Percentiles rank a stretch among this genome's conserved stretches.
These are phyloP conservation scores for Aspergillus hancockii DNA, from an alignment of 495 filamentous ascomycete genomes.

Conservation along the genomic window DNA sequence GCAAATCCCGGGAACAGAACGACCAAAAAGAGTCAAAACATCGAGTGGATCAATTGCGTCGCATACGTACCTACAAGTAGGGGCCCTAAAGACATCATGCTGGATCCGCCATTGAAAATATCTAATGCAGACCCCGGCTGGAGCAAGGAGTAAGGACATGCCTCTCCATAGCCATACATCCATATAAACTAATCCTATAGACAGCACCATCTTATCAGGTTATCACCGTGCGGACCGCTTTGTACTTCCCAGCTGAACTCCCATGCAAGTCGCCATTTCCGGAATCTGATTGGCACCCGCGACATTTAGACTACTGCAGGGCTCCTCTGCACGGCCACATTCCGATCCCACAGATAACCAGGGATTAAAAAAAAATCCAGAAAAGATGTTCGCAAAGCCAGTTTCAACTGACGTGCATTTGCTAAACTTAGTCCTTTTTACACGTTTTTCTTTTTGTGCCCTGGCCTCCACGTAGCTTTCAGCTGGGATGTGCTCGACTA, in stretches of 20 bases:
- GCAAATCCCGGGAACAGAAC: too few species aligned
- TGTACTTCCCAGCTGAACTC: constrained; percentile 24
- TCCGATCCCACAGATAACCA: constrained; percentile 11
- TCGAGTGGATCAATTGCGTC: too few species aligned
- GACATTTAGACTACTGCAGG: constrained; percentile 23
- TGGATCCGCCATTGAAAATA: too few species aligned
- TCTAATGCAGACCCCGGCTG: too few species aligned
- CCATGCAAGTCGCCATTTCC: not conserved
- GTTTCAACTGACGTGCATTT: constrained; percentile 14
- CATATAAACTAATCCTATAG: not conserved
- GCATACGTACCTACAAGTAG: too few species aligned
- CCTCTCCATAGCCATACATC: too few species aligned
- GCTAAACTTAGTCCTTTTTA: not conserved
- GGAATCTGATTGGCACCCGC: constrained; percentile 6
- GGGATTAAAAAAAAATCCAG: not conserved
- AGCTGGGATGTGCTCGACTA: constrained; percentile 19
- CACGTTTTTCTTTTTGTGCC: not conserved
- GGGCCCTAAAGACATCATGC: too few species aligned
- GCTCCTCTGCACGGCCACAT: constrained; percentile 16
- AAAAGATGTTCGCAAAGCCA: not conserved
- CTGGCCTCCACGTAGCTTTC: constrained; percentile 7
- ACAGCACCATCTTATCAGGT: not conserved
- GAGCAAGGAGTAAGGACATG: too few species aligned
- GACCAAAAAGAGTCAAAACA: too few species aligned
- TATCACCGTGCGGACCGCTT: not conserved